These are phyloP conservation scores for Akanthomyces dipterigenus DNA, from an alignment of 2,329 filamentous ascomycete genomes.

Conservation along the genomic window DNA sequence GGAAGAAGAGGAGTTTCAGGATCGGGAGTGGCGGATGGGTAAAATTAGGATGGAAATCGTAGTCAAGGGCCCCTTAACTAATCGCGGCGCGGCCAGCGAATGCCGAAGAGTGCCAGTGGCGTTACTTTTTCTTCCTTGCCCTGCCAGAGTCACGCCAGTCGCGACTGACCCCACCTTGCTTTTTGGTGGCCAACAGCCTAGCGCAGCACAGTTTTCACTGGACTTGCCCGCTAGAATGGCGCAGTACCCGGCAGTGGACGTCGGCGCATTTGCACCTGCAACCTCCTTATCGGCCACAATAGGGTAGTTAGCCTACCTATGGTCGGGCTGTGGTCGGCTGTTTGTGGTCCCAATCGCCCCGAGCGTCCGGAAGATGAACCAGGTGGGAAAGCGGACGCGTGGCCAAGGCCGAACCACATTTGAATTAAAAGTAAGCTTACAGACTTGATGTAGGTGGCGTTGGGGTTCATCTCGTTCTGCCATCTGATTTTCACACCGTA, in stretches of 20 bases:
- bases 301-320: not conserved
- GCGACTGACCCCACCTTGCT: not conserved
- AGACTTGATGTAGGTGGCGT: not conserved
- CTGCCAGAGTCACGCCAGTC: constrained; percentile 7
- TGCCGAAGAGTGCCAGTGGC: constrained; percentile 4
- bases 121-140: constrained; percentile 1
- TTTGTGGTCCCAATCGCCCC: not conserved
- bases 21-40: not conserved
- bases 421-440: not conserved
- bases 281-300: not conserved
- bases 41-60: not conserved
- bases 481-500: not conserved
- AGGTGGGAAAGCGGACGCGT: not conserved
- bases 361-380: not conserved
- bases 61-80: constrained; percentile 2
- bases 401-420: not conserved
- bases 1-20: not conserved
- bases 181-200: not conserved
- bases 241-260: not conserved
- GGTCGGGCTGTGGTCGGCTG: not conserved
- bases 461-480: not conserved
- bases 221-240: not conserved
- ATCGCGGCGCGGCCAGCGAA: constrained; percentile 1
- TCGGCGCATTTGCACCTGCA: not conserved
- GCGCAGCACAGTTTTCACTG: not conserved